Conservation (phyloP, 23 red algal species). For the Cyanidiococcus yangmingshanensis region DNA sequence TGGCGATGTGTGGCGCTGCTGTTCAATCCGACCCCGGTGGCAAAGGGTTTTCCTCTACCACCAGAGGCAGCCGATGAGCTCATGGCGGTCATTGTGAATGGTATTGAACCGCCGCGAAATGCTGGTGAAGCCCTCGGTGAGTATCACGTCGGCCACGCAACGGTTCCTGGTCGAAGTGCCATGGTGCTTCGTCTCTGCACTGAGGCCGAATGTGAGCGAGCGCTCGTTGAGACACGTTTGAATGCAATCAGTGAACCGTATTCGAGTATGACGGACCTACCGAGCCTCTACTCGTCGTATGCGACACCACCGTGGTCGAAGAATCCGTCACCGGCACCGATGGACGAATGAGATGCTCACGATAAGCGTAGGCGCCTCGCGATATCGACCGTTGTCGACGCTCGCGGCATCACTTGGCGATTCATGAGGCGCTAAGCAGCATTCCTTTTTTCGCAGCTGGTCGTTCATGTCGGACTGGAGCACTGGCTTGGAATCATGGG, state of each 20-base stretch:
- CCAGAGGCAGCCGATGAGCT: background rate
- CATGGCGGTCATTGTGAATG: background rate
- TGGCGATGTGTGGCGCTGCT: constrained; percentile 63
- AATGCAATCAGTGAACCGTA: background rate
- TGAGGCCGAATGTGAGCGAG: background rate
- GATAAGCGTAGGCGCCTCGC: too few relatives aligned
- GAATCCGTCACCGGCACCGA: background rate
- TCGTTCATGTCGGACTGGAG: too few relatives aligned
- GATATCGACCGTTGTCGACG: too few relatives aligned
- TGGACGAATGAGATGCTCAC: background rate
- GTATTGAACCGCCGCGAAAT: background rate
- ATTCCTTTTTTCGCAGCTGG: too few relatives aligned
- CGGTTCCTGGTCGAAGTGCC: background rate
- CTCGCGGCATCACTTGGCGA: too few relatives aligned
- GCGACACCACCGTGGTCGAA: background rate
- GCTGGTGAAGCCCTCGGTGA: background rate
- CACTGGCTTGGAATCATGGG: too few relatives aligned
- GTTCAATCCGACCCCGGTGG: constrained; percentile 53
- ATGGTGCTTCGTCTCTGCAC: background rate
- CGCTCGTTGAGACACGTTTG: background rate
- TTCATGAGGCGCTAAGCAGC: too few relatives aligned
- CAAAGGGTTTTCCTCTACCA: constrained; percentile 42
- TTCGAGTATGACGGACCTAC: background rate
- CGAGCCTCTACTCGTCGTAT: background rate
- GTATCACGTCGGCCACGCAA: background rate